phyloP scores from a whole-genome alignment of 352 stramenopile genomes.

The Globisporangium megalacanthum region DNA sequence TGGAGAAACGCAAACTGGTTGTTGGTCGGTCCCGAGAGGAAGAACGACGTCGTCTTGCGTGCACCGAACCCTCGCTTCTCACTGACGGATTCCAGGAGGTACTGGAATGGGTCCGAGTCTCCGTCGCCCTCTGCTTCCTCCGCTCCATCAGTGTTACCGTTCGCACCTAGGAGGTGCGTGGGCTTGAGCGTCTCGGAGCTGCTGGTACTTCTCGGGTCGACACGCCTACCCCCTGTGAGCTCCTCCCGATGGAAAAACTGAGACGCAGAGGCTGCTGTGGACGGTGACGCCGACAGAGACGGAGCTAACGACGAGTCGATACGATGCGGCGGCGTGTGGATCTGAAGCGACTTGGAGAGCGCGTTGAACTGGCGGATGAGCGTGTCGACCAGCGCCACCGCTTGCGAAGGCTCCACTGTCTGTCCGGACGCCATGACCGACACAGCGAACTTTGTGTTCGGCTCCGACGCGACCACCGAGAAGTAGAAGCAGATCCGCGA shows the following conservation, averaged over 20 bases:
- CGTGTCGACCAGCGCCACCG: slow-evolving; percentile 57
- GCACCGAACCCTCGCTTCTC: slow-evolving; percentile 8
- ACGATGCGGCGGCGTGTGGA: not conserved
- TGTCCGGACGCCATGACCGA: slow-evolving; percentile 60
- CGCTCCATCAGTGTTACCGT: not conserved
- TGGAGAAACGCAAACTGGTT: slow-evolving; percentile 14
- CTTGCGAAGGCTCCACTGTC: slow-evolving; percentile 43
- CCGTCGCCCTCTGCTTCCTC: slow-evolving; percentile 5
- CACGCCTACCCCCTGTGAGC: no score
- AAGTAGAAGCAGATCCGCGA: slow-evolving; percentile 41
- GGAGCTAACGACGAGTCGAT: not conserved
- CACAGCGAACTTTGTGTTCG: slow-evolving; percentile 37
- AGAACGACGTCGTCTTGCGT: slow-evolving; percentile 10
- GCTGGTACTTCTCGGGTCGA: not conserved
- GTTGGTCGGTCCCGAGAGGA: slow-evolving; percentile 10
- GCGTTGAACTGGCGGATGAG: slow-evolving; percentile 70
- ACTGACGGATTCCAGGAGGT: slow-evolving; percentile 35
- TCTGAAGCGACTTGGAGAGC: slow-evolving; percentile 34
- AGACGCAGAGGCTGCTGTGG: not conserved
- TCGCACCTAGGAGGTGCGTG: not conserved
- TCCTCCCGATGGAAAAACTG: no score
- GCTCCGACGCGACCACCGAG: slow-evolving; percentile 39
- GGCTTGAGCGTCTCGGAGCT: no score
- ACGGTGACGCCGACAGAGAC: not conserved
- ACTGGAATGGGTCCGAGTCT: slow-evolving; percentile 35